A percentile compares a stretch with the other conserved stretches of the same genome.
Conservation (phyloP, 176 grass and related monocot species). For the Oryza punctata region DNA sequence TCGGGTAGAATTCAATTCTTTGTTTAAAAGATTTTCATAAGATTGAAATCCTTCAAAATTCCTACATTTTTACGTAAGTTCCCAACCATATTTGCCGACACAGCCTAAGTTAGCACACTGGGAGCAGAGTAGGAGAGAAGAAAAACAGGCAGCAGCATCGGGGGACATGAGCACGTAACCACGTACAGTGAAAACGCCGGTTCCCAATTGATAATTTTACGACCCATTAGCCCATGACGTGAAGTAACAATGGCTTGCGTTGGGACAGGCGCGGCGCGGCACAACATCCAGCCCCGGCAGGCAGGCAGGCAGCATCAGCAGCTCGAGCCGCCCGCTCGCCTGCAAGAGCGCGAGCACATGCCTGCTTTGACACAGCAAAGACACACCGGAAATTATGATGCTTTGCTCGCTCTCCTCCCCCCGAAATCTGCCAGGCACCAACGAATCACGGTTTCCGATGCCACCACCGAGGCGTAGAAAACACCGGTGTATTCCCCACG, state of each 20-base stretch:
- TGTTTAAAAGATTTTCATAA: no score
- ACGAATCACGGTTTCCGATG: constrained; percentile 25
- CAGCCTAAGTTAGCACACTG: not conserved
- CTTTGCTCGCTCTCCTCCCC: not conserved
- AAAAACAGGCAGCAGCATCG: not conserved
- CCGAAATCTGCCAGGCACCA: not conserved
- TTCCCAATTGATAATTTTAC: constrained; percentile 28
- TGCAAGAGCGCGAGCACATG: not conserved
- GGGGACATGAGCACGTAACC: not conserved
- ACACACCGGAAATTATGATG: constrained; percentile 19
- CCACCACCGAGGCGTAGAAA: no score
- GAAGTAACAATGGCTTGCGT: not conserved
- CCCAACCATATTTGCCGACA: no score
- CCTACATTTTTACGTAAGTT: no score
- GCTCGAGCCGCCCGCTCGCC: constrained; percentile 31
- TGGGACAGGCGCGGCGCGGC: constrained; percentile 9
- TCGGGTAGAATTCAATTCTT: no score
- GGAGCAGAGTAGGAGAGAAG: not conserved
- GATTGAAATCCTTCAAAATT: no score
- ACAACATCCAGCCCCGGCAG: not conserved
- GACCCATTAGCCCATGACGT: constrained; percentile 13
- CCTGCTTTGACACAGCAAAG: not conserved
- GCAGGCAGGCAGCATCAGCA: not conserved
- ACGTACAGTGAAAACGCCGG: not conserved
- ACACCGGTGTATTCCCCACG: not conserved